Conservation (phyloP, 345 rosid genomes). For the Reutealis trisperma region DNA sequence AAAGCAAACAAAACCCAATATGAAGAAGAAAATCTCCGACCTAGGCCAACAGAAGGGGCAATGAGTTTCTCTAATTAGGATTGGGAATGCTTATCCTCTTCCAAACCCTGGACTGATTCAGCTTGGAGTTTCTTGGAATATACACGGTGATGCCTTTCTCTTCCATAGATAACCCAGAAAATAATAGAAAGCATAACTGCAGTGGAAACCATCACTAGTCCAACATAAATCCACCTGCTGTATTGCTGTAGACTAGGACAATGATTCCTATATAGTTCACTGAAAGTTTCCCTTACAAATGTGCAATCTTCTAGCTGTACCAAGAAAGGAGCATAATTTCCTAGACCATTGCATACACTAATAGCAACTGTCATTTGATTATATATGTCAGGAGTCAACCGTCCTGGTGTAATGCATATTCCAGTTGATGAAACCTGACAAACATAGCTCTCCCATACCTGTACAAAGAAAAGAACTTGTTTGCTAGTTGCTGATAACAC, state of each 20-base stretch:
- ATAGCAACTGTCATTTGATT: conserved; percentile 66
- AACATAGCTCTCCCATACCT: conserved; percentile 73
- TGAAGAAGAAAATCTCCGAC: background rate
- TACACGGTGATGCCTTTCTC: conserved; percentile 59
- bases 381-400: conserved; percentile 70
- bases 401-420: conserved; percentile 66
- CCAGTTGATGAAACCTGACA: conserved; percentile 74
- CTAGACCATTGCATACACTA: conserved; percentile 56
- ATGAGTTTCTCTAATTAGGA: background rate
- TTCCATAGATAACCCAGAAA: conserved; percentile 70
- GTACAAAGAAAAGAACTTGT: conserved; percentile 13
- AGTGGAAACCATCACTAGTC: conserved; percentile 66
- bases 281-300: conserved; percentile 72
- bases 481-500: background rate
- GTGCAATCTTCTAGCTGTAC: conserved; percentile 74
- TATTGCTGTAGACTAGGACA: conserved; percentile 67
- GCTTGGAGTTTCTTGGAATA: conserved; percentile 24
- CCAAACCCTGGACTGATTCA: conserved; percentile 5
- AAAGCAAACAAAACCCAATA: background rate
- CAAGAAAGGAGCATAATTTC: conserved; percentile 65
- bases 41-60: background rate
- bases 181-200: conserved; percentile 90
- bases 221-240: conserved; percentile 65
- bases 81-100: conserved; percentile 11
- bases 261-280: conserved; percentile 50